Base-by-base conservation (phyloP, 352 stramenopile genomes). In the Globisporangium splendens region DNA sequence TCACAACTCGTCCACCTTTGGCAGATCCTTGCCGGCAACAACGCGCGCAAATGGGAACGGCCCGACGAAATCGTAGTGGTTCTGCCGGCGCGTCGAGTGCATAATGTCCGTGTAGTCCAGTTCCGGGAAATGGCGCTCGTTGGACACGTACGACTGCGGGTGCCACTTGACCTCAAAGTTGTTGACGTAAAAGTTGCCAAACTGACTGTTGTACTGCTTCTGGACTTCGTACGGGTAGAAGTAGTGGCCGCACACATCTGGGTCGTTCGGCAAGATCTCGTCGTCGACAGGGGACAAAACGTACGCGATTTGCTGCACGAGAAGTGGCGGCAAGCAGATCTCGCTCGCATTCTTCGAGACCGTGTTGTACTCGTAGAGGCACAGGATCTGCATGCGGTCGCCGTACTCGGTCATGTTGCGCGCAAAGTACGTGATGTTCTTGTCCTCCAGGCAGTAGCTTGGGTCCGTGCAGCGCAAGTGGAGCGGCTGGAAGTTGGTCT, bases 141-240 rank as follows among this genome's bases (percentile, higher is more conserved):
- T 88, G 41, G 75, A 74, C 8, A 66, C 66, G 56, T 74, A 91
- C 57, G 80, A 91, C 68, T 88, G 76, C 63, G 70, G 55, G 52
- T 84, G 66, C 80, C 80, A 88, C 62, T 83, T 56, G 50, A 90
- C 68, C 46, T 86, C 70, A 54, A 87, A 88, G 59, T 82, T 79
- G 70, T 88, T 87, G 44, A 88, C 70, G 65, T 84, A 88, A 44
- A 90, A 88, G 61, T 77, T 75, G 52, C 75, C 70, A 46, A 90
- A 86, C 48, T 75, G 65, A 52, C 56, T 62, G 57, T 70, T 69
- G 62, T 88, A 86, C 58, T 77, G 65, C 61, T 77, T 74, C 53
- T 73, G 66, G 52, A 86, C 69, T 48, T 87, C 80, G 63, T 88
- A 90, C 56, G 78, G 80, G 64, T 88, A 85, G 38, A 88, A 83